phyloP scores from a whole-genome alignment of 805 yeast genomes.

The Martiniozyma abietophila region DNA sequence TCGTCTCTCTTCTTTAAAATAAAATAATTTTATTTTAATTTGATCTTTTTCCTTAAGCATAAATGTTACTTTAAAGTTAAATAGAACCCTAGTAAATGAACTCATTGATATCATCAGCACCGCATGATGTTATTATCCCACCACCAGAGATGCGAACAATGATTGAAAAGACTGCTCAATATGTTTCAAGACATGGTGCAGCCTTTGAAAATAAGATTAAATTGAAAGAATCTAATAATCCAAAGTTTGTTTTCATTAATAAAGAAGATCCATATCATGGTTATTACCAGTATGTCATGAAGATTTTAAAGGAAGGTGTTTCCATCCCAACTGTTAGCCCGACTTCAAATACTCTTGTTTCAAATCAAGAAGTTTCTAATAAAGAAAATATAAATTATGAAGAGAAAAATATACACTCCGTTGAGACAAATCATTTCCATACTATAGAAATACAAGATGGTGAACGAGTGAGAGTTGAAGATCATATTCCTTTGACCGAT shows the following conservation, averaged over 20 bases:
- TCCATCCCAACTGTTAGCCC: constrained; percentile 12
- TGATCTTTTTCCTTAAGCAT: no score
- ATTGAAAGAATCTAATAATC: constrained; percentile 34
- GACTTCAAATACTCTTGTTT: no score
- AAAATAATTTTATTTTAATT: no score
- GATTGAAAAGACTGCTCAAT: constrained; percentile 64
- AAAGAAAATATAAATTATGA: constrained; percentile 3
- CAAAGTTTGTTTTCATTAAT: constrained; percentile 56
- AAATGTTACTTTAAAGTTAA: no score
- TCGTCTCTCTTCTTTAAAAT: no score
- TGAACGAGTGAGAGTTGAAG: constrained; percentile 20
- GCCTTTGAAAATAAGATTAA: constrained; percentile 53
- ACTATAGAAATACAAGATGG: constrained; percentile 19
- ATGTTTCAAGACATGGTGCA: constrained; percentile 59
- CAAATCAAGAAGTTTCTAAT: no score
- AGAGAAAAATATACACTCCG: constrained; percentile 1
- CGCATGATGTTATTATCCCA: constrained; percentile 41
- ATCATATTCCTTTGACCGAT: constrained; percentile 48
- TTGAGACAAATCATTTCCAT: constrained; percentile 13
- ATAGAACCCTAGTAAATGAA: background rate
- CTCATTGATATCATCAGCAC: constrained; percentile 10
- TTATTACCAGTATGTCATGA: constrained; percentile 45
- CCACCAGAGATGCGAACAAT: constrained; percentile 41
- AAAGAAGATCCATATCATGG: constrained; percentile 44
- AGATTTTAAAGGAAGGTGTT: constrained; percentile 23